Conservation (phyloP, 306 rosid genomes). For the Trifolium dubium region DNA sequence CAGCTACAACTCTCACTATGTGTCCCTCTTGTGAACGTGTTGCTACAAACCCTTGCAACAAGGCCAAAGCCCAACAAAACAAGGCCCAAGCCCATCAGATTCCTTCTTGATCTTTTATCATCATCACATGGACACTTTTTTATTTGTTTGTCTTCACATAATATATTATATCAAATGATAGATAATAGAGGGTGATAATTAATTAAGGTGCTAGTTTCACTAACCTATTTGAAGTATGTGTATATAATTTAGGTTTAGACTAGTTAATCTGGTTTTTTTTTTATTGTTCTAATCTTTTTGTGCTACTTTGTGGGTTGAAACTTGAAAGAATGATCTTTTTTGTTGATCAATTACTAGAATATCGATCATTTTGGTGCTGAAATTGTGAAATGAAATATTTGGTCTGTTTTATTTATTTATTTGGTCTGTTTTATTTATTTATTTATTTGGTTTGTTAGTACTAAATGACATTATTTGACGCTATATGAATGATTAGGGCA, state of each 20-base stretch:
- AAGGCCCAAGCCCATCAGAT: slow-evolving; percentile 53
- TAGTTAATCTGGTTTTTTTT: neutral
- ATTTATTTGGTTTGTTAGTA: too few relatives aligned
- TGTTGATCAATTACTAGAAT: slow-evolving; percentile 21
- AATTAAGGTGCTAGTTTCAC: neutral
- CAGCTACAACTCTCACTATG: slow-evolving; percentile 98
- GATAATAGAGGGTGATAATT: neutral
- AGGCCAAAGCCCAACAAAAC: slow-evolving; percentile 35
- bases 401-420: too few relatives aligned
- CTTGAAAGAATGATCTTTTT: slow-evolving; percentile 37
- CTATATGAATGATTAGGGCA: too few relatives aligned
- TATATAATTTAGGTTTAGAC: neutral
- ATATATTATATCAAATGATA: too few relatives aligned
- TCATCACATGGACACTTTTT: neutral
- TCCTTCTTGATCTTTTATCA: slow-evolving; percentile 43
- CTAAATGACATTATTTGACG: too few relatives aligned
- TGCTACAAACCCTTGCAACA: slow-evolving; percentile 50
- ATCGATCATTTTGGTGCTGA: slow-evolving; percentile 27
- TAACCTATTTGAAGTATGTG: slow-evolving; percentile 10
- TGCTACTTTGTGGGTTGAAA: slow-evolving; percentile 2
- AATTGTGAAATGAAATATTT: slow-evolving; percentile 11
- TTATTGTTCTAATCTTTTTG: slow-evolving; percentile 14
- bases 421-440: too few relatives aligned
- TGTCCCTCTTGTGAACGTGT: slow-evolving; percentile 95
- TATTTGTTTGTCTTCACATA: neutral